Conservation (phyloP, 78 protist species). For the Dictyostelium firmibasis region DNA sequence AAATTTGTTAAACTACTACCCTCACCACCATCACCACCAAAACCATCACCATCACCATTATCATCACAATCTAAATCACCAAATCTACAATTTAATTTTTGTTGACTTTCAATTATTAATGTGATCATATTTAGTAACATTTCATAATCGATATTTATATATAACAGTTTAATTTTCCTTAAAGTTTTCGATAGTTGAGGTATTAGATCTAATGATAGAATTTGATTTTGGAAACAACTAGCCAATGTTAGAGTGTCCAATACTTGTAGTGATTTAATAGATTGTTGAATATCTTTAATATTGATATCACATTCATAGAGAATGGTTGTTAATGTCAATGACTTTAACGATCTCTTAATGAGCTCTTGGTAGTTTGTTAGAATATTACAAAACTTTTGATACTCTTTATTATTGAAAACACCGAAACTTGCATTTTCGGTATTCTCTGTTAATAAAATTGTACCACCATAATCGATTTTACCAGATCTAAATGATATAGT, state of each 20-base stretch:
- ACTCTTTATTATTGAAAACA: neutral
- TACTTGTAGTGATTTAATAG: neutral
- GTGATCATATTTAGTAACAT: neutral
- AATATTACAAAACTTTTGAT: neutral
- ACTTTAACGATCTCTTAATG: neutral
- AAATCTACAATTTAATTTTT: neutral
- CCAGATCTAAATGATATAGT: neutral
- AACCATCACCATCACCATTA: neutral
- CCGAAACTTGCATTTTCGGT: neutral
- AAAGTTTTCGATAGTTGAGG: neutral
- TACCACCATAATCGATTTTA: slow-evolving; percentile 10
- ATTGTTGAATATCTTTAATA: neutral
- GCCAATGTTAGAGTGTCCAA: neutral
- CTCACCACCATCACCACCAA: neutral
- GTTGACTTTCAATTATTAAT: neutral
- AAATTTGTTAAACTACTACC: neutral
- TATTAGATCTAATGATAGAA: neutral
- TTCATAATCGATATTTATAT: neutral
- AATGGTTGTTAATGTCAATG: neutral
- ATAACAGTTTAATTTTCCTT: neutral
- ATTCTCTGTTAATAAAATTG: neutral
- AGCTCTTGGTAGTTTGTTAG: neutral
- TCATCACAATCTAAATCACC: neutral
- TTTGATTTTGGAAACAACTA: slow-evolving; percentile 7
- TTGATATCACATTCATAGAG: neutral